Conservation (phyloP, 2,329 filamentous ascomycete species). For the Curvularia verruculosa region DNA sequence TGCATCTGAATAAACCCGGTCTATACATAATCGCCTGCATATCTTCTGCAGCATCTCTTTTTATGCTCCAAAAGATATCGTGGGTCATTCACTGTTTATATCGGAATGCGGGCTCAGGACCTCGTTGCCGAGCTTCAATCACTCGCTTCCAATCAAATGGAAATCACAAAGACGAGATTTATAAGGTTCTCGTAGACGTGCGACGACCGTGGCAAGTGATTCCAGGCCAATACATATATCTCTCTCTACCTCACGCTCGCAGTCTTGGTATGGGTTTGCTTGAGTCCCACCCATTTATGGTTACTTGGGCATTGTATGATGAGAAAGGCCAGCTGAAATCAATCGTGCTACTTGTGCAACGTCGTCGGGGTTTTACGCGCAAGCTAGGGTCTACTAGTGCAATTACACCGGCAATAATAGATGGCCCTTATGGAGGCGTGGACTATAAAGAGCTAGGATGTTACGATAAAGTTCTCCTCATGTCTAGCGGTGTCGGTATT, state of each 20-base stretch:
- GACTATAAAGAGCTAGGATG: not conserved
- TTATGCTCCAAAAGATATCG: not conserved
- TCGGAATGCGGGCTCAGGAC: not conserved
- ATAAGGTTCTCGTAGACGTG: not conserved
- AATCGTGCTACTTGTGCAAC: not conserved
- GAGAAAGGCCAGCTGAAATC: not conserved
- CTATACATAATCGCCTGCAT: not conserved
- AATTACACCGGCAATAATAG: not conserved
- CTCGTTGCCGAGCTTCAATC: too few species aligned
- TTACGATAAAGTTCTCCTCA: constrained; percentile 17
- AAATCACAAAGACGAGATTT: not conserved
- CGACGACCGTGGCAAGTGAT: not conserved
- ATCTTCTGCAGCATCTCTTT: not conserved
- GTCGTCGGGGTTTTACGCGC: not conserved
- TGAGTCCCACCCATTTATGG: constrained; percentile 15
- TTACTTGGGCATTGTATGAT: constrained; percentile 9
- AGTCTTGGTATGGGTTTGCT: constrained; percentile 8
- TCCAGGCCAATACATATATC: constrained; percentile 10
- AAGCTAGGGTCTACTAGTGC: not conserved
- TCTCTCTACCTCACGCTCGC: constrained; percentile 3
- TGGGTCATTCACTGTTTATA: not conserved
- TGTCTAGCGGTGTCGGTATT: constrained; percentile 15
- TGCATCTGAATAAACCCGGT: not conserved
- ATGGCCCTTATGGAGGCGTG: constrained; percentile 2
- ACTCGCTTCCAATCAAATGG: not conserved